Evolutionary conservation across 192 early-diverging fungal species (phyloP).

Genomic region (Gaertneriomyces sp.): DNA sequence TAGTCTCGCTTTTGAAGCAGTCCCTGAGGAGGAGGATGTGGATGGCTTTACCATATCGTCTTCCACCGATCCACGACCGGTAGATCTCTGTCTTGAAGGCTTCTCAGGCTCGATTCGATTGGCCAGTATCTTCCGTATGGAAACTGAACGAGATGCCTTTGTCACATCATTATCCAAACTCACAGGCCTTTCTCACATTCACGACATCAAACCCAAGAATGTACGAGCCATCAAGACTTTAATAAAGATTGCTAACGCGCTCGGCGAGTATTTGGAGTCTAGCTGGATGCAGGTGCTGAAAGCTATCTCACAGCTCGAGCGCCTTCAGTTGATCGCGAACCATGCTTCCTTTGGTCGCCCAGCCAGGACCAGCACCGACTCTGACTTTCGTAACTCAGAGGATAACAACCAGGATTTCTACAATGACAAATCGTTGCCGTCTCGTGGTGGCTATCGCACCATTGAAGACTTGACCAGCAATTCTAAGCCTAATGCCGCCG

Average conservation of each 20-base stretch:
- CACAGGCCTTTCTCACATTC: slow-evolving; percentile 77
- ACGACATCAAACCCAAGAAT: slow-evolving; percentile 87
- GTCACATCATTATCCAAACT: slow-evolving; percentile 86
- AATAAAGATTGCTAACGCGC: slow-evolving; percentile 64
- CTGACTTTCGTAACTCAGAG: neutral
- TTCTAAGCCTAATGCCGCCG: slow-evolving; percentile 23
- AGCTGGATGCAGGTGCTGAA: slow-evolving; percentile 83
- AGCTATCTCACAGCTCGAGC: slow-evolving; percentile 81
- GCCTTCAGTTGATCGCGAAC: slow-evolving; percentile 72
- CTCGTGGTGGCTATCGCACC: slow-evolving; percentile 13
- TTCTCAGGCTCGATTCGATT: slow-evolving; percentile 79
- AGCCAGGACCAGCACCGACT: slow-evolving; percentile 1
- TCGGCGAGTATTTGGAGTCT: slow-evolving; percentile 51
- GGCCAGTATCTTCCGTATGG: slow-evolving; percentile 79
- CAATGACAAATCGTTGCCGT: slow-evolving; percentile 1
- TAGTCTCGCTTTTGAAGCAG: slow-evolving; percentile 50
- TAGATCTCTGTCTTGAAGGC: slow-evolving; percentile 70
- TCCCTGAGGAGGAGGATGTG: slow-evolving; percentile 32
- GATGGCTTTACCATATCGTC: neutral
- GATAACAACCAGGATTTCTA: neutral
- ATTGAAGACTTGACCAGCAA: slow-evolving; percentile 31
- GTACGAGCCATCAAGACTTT: slow-evolving; percentile 85
- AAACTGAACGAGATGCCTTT: slow-evolving; percentile 87
- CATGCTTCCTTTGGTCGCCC: slow-evolving; percentile 10
- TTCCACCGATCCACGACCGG: slow-evolving; percentile 39